Conservation (phyloP, 352 stramenopile species). For the Pythium phragmitis region DNA sequence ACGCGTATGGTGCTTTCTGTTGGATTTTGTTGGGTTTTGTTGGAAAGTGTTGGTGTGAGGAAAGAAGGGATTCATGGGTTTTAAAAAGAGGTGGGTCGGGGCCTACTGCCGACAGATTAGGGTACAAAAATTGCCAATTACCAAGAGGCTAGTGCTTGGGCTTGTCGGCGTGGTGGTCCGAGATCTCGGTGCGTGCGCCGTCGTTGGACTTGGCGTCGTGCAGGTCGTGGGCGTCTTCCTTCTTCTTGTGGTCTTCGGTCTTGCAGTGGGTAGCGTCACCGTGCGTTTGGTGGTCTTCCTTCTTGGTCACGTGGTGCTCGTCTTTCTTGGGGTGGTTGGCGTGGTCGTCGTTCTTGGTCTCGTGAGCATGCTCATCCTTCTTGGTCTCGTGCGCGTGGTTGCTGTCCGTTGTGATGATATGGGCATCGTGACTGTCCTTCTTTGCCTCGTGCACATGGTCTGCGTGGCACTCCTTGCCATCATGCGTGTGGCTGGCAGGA, state of each 20-base stretch:
- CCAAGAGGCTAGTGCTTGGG: conserved; percentile 23
- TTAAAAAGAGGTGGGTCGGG: conserved; percentile 20
- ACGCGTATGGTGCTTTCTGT: conserved; percentile 1
- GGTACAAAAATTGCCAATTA: background rate
- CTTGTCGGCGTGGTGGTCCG: conserved; percentile 28
- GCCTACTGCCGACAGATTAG: conserved; percentile 17
- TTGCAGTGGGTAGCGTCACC: too few species aligned
- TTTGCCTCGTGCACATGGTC: background rate
- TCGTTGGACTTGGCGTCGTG: conserved; percentile 20
- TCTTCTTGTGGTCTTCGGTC: background rate
- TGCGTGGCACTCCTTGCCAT: conserved; percentile 5
- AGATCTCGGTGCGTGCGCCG: conserved; percentile 18
- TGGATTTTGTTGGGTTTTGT: background rate
- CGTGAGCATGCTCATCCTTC: conserved; percentile 14
- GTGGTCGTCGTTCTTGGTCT: conserved; percentile 10
- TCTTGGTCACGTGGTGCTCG: conserved; percentile 2
- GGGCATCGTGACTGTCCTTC: conserved; percentile 4
- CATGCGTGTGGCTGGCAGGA: conserved; percentile 11
- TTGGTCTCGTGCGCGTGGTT: conserved; percentile 16
- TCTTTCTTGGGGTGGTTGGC: conserved; percentile 16
- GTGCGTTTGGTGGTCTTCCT: conserved; percentile 11
- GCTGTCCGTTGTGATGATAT: background rate
- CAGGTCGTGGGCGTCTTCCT: background rate
- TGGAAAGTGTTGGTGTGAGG: background rate
- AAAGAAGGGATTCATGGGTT: background rate